Percentiles rank a stretch among this genome's conserved stretches.
These are phyloP conservation scores for Leccinum aurantiacum DNA, from an alignment of 768 basidiomycete species.

Conservation along the genomic window DNA sequence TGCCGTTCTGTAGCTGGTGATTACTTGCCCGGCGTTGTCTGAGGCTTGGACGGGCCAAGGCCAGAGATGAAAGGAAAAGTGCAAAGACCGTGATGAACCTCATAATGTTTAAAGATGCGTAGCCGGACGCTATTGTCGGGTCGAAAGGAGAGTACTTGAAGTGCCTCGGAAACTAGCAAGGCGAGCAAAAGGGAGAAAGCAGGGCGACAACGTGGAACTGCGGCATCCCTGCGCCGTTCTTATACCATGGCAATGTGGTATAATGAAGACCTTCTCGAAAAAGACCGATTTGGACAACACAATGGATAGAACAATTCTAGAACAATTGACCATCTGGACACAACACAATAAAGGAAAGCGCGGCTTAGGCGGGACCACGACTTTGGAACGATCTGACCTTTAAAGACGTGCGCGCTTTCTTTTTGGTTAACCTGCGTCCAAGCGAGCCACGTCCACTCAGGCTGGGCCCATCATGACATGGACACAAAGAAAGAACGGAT, in stretches of 20 bases:
- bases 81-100: slow-evolving; percentile 41
- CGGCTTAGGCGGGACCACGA: background rate
- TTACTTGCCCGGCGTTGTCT: slow-evolving; percentile 26
- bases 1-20: slow-evolving; percentile 40
- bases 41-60: slow-evolving; percentile 38
- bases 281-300: slow-evolving; percentile 19
- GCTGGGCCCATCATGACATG: background rate
- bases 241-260: slow-evolving; percentile 13
- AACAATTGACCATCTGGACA: slow-evolving; percentile 13
- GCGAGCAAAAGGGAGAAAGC: slow-evolving; percentile 2
- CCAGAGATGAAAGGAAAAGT: slow-evolving; percentile 27
- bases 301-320: slow-evolving; percentile 14
- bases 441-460: background rate
- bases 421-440: background rate
- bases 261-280: background rate
- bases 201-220: background rate
- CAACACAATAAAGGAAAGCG: slow-evolving; percentile 17
- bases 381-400: background rate
- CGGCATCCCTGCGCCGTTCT: slow-evolving; percentile 7
- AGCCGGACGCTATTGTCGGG: slow-evolving; percentile 4
- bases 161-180: slow-evolving; percentile 18
- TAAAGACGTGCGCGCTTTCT: background rate
- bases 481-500: background rate
- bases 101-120: slow-evolving; percentile 25
- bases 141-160: slow-evolving; percentile 2